Percentiles rank a stretch among this genome's conserved stretches.
Evolutionary conservation across 805 yeast genomes (phyloP).

Genomic region (Brettanomyces sp.): DNA sequence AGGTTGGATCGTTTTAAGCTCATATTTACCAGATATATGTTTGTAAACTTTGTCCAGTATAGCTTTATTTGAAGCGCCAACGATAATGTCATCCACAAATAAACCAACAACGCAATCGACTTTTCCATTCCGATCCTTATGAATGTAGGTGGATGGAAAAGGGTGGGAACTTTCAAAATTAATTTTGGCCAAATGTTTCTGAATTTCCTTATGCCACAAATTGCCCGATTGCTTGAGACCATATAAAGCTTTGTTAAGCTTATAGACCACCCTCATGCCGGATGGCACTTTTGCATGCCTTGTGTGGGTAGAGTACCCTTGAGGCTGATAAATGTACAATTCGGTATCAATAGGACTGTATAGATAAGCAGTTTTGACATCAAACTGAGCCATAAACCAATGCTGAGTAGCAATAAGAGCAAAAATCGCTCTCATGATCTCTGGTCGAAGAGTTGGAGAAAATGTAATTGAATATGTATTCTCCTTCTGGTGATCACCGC

Average conservation of each 20-base stretch:
- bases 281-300: no score
- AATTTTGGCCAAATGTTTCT: no score
- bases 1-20: background rate
- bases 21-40: background rate
- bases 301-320: no score
- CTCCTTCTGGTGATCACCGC: background rate
- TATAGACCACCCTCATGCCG: background rate
- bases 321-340: no score
- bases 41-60: background rate
- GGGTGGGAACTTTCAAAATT: background rate
- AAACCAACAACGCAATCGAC: background rate
- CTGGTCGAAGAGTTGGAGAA: background rate
- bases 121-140: background rate
- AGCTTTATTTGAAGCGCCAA: background rate
- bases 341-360: no score
- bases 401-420: no score
- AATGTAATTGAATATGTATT: background rate
- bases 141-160: background rate
- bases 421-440: no score
- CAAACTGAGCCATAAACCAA: no score
- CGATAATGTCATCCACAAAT: no score
- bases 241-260: conserved; percentile 4
- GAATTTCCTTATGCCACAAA: conserved; percentile 1
- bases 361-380: no score
- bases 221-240: conserved; percentile 2